Base-by-base conservation (phyloP, 345 rosid genomes). In the Dipteronia dyeriana region DNA sequence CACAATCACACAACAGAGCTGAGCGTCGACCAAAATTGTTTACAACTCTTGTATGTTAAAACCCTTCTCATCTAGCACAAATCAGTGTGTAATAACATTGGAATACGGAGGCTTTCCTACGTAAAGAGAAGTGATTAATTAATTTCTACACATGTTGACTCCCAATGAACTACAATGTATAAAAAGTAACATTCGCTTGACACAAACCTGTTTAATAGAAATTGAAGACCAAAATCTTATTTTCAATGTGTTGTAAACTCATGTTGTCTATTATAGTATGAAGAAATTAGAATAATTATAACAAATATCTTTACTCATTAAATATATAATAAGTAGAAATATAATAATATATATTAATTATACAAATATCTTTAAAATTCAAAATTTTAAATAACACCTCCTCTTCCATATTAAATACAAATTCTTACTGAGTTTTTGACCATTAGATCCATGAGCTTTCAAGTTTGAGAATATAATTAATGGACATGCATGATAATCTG, bases 1-100 rank as follows among this genome's bases (percentile, higher is more conserved):
- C 26, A 26, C 1, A 26, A 26, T 26, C 26, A 26, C 26, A 26
- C 26, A 26, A 26, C 26, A 26, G 26, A 26, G 26, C 26, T 26
- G 26, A n/a, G n/a, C n/a, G n/a, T 1, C 26, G 26, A 26, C 26
- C 1, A 26, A 26, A 26, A 26, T 26, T 26, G 26, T 26, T 26
- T 1, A 26, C 1, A 26, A 26, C 26, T 26, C 26, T 26, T 26
- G 1, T 26, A 95, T 95, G 90, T 95, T 95, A 71, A 79, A 90
- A 81, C 98, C 98, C 78, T 84, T 95, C 88, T 95, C 99, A 88
- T 95, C 99, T 83, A 95, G 84, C 73, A 95, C 99, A 90, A 95
- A 95, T 60, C 99, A 98, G 80, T 95, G 98, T 47, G 97, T 95
- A 76, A 95, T 76, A 66, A 93, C 98, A 80, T 93, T 82, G 26